These are phyloP conservation scores for Cymbidium sinense DNA, from an alignment of 106 monocot genomes.

Conservation along the genomic window DNA sequence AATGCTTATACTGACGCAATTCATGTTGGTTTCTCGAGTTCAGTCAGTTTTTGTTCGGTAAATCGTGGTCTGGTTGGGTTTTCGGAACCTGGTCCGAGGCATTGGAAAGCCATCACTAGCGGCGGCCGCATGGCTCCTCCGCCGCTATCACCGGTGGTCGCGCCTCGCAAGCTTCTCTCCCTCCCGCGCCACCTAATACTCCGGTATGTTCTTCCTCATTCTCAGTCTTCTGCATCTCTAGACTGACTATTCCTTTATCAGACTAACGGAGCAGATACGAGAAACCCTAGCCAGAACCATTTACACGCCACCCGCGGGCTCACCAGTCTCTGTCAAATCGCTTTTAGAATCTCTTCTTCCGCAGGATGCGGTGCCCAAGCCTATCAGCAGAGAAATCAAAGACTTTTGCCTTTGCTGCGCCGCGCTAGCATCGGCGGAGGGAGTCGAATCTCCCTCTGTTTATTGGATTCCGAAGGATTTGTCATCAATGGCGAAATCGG, in stretches of 20 bases:
- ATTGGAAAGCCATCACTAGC: background rate
- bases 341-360: conserved; percentile 49
- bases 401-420: conserved; percentile 60
- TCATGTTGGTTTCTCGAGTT: no score
- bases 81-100: background rate
- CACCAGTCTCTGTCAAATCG: conserved; percentile 64
- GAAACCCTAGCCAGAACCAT: conserved; percentile 35
- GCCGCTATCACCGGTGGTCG: background rate
- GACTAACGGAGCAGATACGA: conserved; percentile 27
- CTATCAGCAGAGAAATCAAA: conserved; percentile 14
- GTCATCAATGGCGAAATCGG: conserved; percentile 17
- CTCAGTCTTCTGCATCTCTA: background rate
- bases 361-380: background rate
- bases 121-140: background rate
- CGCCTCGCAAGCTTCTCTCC: conserved; percentile 3
- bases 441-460: conserved; percentile 51
- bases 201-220: conserved; percentile 11
- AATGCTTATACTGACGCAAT: no score
- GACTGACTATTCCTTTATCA: background rate
- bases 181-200: conserved; percentile 10
- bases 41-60: no score
- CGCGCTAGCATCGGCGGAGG: conserved; percentile 40
- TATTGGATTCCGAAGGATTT: conserved; percentile 62
- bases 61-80: no score
- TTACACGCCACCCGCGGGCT: conserved; percentile 37